phyloP scores from a whole-genome alignment of 2,329 filamentous ascomycete species.

The Aaosphaeria arxii region DNA sequence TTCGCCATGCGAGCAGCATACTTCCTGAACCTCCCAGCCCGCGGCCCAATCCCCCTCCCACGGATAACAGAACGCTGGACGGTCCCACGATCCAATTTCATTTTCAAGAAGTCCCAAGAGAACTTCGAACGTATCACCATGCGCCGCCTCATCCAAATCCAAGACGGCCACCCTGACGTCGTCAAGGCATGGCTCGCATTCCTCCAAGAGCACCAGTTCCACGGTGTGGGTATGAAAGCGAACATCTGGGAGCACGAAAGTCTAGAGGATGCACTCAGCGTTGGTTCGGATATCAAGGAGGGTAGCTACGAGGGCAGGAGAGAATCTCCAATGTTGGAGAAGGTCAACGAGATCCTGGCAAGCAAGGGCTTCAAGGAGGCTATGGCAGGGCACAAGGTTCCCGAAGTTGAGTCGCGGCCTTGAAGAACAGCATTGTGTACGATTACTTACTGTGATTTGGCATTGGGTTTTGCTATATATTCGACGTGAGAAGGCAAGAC shows the following conservation, averaged over 20 bases:
- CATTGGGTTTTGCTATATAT: too few relatives aligned
- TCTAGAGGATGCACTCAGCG: conserved; percentile 45
- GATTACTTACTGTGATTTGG: too few relatives aligned
- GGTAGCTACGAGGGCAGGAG: conserved; percentile 26
- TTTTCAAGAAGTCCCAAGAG: conserved; percentile 96
- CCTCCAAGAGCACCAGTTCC: conserved; percentile 85
- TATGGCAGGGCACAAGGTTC: conserved; percentile 22
- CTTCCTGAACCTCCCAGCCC: conserved; percentile 82
- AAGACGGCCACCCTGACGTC: conserved; percentile 83
- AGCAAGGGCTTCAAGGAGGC: conserved; percentile 28
- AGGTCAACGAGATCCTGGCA: conserved; percentile 33
- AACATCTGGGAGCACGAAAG: conserved; percentile 89
- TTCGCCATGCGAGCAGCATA: conserved; percentile 94
- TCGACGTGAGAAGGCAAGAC: too few relatives aligned
- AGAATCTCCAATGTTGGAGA: conserved; percentile 29
- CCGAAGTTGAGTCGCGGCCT: background rate
- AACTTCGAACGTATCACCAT: conserved; percentile 94
- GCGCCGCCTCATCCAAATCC: conserved; percentile 83
- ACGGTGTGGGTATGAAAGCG: conserved; percentile 98
- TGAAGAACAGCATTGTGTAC: background rate
- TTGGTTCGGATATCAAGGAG: conserved; percentile 23
- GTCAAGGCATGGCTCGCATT: conserved; percentile 93
- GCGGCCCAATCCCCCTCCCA: conserved; percentile 81
- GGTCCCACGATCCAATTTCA: conserved; percentile 82
- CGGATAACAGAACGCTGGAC: conserved; percentile 92